Base-by-base conservation (phyloP, 106 monocot genomes). In the Platanthera zijinensis region DNA sequence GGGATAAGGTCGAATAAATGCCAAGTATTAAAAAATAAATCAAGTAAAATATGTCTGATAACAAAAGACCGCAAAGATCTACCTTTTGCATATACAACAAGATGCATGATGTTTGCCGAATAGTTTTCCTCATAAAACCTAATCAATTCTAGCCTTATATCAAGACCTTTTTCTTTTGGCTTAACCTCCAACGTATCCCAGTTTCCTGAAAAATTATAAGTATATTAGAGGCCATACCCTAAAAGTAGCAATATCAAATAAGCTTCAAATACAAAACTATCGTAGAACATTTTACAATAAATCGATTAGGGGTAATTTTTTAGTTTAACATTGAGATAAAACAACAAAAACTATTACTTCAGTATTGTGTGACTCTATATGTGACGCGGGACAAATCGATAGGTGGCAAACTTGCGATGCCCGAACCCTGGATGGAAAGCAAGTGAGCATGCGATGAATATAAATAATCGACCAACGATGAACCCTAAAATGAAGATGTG, bases 31-130 rank as follows among this genome's bases (percentile, higher is more conserved):
- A 51, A 62, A 48, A 50, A 8, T 51, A 77, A 66, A 66, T 66
- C 5, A 54, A 70, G 70, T 46, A 19, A 47, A 21, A 51, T 22
- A 51, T 51, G 25, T 13, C 22, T 12, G 14, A 45, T 49, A 78
- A 8, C 14, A 10, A 50, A 46, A 80, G 8, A 1, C 6, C 52
- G 32, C 11, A 63, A 50, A 21, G 12, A 72, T 9, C 13, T 66
- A 97, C 96, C 96, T 89, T 80, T 91, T 73, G 85, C 93, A 89
- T 97, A 97, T n/a, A 91, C 86, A 75, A 91, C 96, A 86, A 97
- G 96, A 25, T 93, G 90, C 96, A 97, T 97, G 39, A 91, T 76
- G 71, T 86, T 97, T 63, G 96, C 93, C 21, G 96, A 97, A 82
- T 97, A 97, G 14, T 86, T 83, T 32, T 84, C 77, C 57, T 91